Percentiles rank a stretch among this genome's conserved stretches.
Conservation (phyloP, 768 basidiomycete species). For the Leccinum rimulosum region DNA sequence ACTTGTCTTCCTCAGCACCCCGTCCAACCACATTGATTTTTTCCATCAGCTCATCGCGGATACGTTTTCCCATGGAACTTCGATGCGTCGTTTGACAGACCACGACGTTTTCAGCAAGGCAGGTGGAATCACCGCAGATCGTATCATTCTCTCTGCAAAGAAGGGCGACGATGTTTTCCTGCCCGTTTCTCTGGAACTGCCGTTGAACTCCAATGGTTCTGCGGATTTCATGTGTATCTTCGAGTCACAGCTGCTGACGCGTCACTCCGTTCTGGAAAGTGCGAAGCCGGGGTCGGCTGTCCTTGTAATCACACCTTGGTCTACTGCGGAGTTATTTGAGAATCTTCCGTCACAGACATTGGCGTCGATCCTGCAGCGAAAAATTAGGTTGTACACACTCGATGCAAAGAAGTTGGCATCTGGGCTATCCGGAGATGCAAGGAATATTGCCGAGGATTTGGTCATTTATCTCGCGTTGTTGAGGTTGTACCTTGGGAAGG, state of each 20-base stretch:
- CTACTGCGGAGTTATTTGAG: conserved; percentile 64
- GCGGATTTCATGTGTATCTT: conserved; percentile 74
- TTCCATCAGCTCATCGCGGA: conserved; percentile 53
- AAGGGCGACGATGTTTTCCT: conserved; percentile 35
- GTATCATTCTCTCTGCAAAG: conserved; percentile 62
- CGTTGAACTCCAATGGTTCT: conserved; percentile 51
- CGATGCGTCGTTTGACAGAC: conserved; percentile 60
- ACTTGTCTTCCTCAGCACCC: conserved; percentile 53
- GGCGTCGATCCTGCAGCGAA: conserved; percentile 44
- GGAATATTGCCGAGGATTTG: conserved; percentile 50
- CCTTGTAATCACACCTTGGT: conserved; percentile 75
- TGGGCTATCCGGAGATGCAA: conserved; percentile 25
- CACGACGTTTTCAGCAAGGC: conserved; percentile 74
- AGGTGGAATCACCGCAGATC: conserved; percentile 67
- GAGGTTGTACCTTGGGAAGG: conserved; percentile 72
- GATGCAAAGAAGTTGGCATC: conserved; percentile 55
- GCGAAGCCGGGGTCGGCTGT: conserved; percentile 68
- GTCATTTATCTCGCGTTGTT: conserved; percentile 79
- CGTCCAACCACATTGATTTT: conserved; percentile 42
- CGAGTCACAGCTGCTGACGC: conserved; percentile 74
- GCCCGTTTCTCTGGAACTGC: conserved; percentile 56
- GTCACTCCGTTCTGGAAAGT: conserved; percentile 67
- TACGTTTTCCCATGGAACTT: conserved; percentile 52
- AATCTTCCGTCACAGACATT: conserved; percentile 56
- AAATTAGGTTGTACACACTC: conserved; percentile 57